A percentile compares a stretch with the other conserved stretches of the same genome.
Evolutionary conservation across 768 basidiomycete species (phyloP).

Genomic region (Kwoniella botswanensis): DNA sequence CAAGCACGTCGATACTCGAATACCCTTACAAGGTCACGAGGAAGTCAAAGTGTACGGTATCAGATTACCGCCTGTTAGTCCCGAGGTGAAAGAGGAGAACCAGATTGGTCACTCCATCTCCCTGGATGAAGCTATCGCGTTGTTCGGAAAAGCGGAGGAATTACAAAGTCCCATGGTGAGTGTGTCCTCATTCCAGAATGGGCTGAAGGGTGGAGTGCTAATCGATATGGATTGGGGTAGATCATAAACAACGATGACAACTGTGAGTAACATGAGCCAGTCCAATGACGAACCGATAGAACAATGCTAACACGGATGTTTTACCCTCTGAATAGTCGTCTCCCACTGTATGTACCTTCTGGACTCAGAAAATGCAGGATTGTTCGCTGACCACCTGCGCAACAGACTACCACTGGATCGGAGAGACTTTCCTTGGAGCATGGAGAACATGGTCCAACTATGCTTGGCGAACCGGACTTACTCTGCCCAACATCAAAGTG

Average conservation of each 20-base stretch:
- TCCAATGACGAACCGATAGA: not conserved
- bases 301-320: no score
- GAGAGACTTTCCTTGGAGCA: slow-evolving; percentile 44
- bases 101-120: slow-evolving; percentile 22
- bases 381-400: not conserved
- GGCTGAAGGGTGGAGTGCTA: not conserved
- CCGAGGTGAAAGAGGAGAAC: slow-evolving; percentile 23
- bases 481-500: slow-evolving; percentile 28
- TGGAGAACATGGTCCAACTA: slow-evolving; percentile 40
- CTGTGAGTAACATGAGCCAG: slow-evolving; percentile 28
- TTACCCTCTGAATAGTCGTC: slow-evolving; percentile 18
- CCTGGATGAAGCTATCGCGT: slow-evolving; percentile 23
- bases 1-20: slow-evolving; percentile 7
- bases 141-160: slow-evolving; percentile 17
- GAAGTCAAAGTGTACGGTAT: slow-evolving; percentile 26
- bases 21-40: slow-evolving; percentile 13
- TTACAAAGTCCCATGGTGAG: slow-evolving; percentile 35
- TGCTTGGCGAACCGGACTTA: slow-evolving; percentile 19
- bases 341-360: slow-evolving; percentile 33
- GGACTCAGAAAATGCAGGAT: not conserved
- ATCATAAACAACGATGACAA: slow-evolving; percentile 43
- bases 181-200: not conserved
- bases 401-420: slow-evolving; percentile 48
- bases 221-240: slow-evolving; percentile 13
- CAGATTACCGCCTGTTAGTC: slow-evolving; percentile 14